phyloP scores from a whole-genome alignment of 306 rosid species.

The Carpinus fangiana region DNA sequence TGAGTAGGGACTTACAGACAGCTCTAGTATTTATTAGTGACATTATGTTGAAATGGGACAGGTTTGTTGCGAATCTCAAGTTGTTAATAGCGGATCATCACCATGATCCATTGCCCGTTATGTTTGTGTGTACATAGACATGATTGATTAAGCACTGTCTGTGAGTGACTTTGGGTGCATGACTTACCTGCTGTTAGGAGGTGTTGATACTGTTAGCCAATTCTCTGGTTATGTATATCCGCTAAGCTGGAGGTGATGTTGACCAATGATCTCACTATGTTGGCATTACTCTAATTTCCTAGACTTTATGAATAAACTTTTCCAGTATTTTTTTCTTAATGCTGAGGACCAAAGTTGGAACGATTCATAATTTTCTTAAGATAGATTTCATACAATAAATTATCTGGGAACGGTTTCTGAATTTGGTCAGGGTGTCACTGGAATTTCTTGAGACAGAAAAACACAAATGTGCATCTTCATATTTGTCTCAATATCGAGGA shows the following conservation, averaged over 20 bases:
- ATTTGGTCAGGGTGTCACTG: too few relatives aligned
- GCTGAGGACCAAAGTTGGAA: neutral
- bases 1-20: too few relatives aligned
- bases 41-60: too few relatives aligned
- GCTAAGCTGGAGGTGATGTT: neutral
- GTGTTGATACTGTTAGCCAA: neutral
- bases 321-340: neutral
- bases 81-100: too few relatives aligned
- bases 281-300: neutral
- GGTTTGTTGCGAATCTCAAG: too few relatives aligned
- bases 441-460: too few relatives aligned
- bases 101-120: too few relatives aligned
- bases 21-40: too few relatives aligned
- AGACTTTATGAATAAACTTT: neutral
- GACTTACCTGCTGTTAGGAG: neutral
- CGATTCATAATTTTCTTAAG: neutral
- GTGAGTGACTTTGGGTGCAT: neutral
- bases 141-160: too few relatives aligned
- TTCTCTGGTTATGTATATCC: neutral
- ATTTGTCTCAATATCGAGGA: too few relatives aligned
- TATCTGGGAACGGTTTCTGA: neutral
- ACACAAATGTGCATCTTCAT: too few relatives aligned
- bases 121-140: too few relatives aligned
- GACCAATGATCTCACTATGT: neutral
- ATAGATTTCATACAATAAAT: neutral